Percentiles rank a stretch among this genome's conserved stretches.
These are phyloP conservation scores for Aspergillus bridgeri DNA, from an alignment of 495 filamentous ascomycete genomes.

Conservation along the genomic window DNA sequence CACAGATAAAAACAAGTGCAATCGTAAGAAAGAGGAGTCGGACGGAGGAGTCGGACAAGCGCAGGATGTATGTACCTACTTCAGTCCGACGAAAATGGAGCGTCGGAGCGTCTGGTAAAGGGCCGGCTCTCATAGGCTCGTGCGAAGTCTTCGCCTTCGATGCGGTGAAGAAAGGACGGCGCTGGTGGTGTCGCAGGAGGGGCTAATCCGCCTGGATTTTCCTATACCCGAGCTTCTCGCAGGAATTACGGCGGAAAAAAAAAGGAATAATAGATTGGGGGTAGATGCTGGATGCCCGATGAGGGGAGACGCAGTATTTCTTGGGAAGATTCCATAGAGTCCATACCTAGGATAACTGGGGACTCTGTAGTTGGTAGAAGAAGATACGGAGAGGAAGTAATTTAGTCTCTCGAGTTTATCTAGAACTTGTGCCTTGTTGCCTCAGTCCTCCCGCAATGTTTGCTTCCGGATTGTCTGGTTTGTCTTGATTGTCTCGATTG, in stretches of 20 bases:
- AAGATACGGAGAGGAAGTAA: too few relatives aligned
- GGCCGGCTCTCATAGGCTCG: constrained; percentile 19
- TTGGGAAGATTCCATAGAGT: too few relatives aligned
- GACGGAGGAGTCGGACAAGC: not conserved
- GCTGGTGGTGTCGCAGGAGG: constrained; percentile 1
- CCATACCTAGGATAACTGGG: too few relatives aligned
- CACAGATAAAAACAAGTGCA: not conserved
- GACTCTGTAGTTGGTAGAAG: too few relatives aligned
- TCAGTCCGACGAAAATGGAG: not conserved
- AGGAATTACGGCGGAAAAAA: constrained; percentile 7
- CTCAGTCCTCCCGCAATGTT: too few relatives aligned
- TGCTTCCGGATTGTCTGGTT: not conserved
- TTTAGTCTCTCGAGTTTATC: too few relatives aligned
- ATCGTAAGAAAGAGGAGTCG: not conserved
- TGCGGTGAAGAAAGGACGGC: constrained; percentile 27
- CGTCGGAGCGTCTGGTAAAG: not conserved
- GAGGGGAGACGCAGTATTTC: too few relatives aligned
- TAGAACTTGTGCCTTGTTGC: not conserved
- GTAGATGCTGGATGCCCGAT: constrained; percentile 3
- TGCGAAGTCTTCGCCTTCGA: constrained; percentile 24
- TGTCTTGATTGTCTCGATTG: not conserved
- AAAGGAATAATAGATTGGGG: not conserved
- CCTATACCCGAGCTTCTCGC: constrained; percentile 13
- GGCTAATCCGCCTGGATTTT: not conserved
- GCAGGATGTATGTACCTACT: not conserved